These are phyloP conservation scores for Lagenidium giganteum DNA, from an alignment of 352 stramenopile species.

Conservation along the genomic window DNA sequence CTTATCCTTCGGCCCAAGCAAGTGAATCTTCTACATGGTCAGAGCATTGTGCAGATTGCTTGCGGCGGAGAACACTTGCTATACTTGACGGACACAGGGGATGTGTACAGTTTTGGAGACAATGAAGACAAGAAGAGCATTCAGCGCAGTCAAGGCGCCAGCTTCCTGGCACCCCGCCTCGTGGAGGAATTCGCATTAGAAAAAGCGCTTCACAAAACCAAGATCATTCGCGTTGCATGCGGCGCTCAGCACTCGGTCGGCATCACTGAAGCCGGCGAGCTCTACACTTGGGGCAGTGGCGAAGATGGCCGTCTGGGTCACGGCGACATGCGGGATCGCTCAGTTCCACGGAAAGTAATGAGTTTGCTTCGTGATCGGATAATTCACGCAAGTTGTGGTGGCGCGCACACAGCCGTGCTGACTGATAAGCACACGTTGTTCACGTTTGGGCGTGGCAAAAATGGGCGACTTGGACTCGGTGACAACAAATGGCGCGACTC, in stretches of 20 bases:
- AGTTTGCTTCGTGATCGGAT: constrained; percentile 60
- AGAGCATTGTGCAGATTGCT: constrained; percentile 67
- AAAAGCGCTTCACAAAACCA: constrained; percentile 66
- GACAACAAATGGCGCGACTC: constrained; percentile 76
- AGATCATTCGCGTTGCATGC: constrained; percentile 58
- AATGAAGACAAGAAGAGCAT: constrained; percentile 56
- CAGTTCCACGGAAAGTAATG: constrained; percentile 77
- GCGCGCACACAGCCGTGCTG: constrained; percentile 71
- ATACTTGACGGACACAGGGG: constrained; percentile 66
- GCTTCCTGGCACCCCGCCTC: constrained; percentile 48
- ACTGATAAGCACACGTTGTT: constrained; percentile 56
- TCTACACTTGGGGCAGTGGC: constrained; percentile 82
- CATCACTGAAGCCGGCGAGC: constrained; percentile 59
- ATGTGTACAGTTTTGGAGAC: constrained; percentile 78
- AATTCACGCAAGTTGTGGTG: constrained; percentile 66
- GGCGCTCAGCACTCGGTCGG: constrained; percentile 72
- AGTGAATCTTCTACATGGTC: constrained; percentile 38
- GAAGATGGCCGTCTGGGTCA: constrained; percentile 77
- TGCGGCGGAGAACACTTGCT: constrained; percentile 75
- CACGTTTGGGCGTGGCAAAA: constrained; percentile 67
- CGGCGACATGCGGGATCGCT: constrained; percentile 74
- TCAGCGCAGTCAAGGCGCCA: too few relatives aligned
- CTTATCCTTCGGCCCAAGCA: constrained; percentile 66
- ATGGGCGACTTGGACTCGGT: constrained; percentile 65
- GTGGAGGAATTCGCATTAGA: constrained; percentile 78